Percentiles rank a stretch among this genome's conserved stretches.
phyloP scores from a whole-genome alignment of 2,329 filamentous ascomycete genomes.

The Blastomyces silverae region DNA sequence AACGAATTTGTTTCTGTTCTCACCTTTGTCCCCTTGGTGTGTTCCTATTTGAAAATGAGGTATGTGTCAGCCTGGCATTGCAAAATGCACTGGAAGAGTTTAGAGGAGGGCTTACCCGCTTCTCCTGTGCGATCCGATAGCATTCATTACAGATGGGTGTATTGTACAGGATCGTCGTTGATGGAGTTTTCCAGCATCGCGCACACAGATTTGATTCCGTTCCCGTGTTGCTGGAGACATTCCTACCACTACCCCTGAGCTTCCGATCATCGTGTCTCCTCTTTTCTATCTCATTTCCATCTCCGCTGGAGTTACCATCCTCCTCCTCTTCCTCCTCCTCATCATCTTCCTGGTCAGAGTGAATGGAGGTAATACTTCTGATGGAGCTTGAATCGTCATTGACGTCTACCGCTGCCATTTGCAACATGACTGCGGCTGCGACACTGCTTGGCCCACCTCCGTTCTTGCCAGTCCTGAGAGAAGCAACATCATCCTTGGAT shows the following conservation, averaged over 20 bases:
- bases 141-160: constrained; percentile 23
- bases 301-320: background rate
- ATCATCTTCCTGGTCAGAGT: constrained; percentile 1
- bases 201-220: constrained; percentile 20
- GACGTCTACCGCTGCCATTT: constrained; percentile 15
- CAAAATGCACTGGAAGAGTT: background rate
- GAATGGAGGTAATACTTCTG: constrained; percentile 10
- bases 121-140: constrained; percentile 19
- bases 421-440: constrained; percentile 3
- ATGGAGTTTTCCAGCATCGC: constrained; percentile 22
- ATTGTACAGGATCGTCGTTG: constrained; percentile 23
- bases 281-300: background rate
- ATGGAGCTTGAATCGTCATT: constrained; percentile 23
- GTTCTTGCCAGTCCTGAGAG: constrained; percentile 1
- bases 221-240: constrained; percentile 7
- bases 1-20: background rate
- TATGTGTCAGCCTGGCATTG: background rate
- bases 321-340: background rate
- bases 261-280: background rate
- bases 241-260: background rate
- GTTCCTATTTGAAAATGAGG: constrained; percentile 13
- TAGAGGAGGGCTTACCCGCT: constrained; percentile 18
- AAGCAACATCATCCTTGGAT: background rate
- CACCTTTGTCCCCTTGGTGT: constrained; percentile 14
- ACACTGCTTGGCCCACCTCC: background rate